phyloP scores from a whole-genome alignment of 768 basidiomycete species.

The Pulveroboletus frians region DNA sequence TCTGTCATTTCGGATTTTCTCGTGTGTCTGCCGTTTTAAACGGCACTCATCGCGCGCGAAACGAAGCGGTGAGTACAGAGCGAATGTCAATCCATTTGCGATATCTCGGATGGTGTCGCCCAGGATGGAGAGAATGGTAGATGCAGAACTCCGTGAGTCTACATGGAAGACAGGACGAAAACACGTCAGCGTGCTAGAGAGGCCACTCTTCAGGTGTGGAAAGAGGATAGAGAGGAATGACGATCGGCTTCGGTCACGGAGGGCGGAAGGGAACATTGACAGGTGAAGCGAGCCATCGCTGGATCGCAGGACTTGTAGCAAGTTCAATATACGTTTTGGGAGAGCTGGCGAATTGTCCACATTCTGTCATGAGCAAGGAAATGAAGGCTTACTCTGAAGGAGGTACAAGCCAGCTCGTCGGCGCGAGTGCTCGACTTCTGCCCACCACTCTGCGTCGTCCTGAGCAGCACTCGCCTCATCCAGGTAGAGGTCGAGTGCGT shows the following conservation, averaged over 20 bases:
- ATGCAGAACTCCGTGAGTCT: slow-evolving; percentile 3
- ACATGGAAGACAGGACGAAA: slow-evolving; percentile 9
- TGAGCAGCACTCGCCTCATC: slow-evolving; percentile 66
- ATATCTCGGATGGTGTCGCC: slow-evolving; percentile 7
- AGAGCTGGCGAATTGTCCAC: slow-evolving; percentile 20
- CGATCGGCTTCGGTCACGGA: slow-evolving; percentile 38
- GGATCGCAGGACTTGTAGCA: slow-evolving; percentile 40
- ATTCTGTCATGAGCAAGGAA: neutral
- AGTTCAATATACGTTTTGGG: slow-evolving; percentile 21
- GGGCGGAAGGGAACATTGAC: slow-evolving; percentile 43
- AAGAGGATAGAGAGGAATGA: slow-evolving; percentile 57
- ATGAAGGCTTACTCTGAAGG: slow-evolving; percentile 60
- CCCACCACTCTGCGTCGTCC: slow-evolving; percentile 83
- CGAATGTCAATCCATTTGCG: slow-evolving; percentile 7
- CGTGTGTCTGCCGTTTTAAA: slow-evolving; percentile 53
- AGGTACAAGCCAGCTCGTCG: slow-evolving; percentile 58
- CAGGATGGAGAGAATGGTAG: slow-evolving; percentile 9
- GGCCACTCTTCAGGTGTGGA: slow-evolving; percentile 49
- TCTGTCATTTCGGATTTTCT: slow-evolving; percentile 59
- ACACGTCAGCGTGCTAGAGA: slow-evolving; percentile 20
- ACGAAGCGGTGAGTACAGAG: slow-evolving; percentile 48
- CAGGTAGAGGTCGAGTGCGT: slow-evolving; percentile 60
- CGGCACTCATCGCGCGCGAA: slow-evolving; percentile 65
- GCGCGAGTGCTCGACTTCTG: slow-evolving; percentile 57
- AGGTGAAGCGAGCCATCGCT: slow-evolving; percentile 43